Percentiles rank a stretch among this genome's conserved stretches.
Evolutionary conservation across 345 rosid species (phyloP).

Genomic region (Populus euphratica): DNA sequence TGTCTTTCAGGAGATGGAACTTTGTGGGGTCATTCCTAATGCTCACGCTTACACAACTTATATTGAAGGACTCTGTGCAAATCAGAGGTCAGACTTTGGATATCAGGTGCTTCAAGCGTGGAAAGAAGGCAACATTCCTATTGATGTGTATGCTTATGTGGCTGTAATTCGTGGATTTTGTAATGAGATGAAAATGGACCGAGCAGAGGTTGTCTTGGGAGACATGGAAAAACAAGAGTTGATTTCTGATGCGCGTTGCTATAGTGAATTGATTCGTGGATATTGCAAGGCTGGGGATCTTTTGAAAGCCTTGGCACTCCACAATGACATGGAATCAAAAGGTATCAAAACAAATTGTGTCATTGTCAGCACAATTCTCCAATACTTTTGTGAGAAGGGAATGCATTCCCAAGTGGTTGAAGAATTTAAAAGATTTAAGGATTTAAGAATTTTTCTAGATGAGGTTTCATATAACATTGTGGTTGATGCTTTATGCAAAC

Average conservation of each 20-base stretch:
- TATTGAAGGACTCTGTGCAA: slow-evolving; percentile 17
- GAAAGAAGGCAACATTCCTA: slow-evolving; percentile 26
- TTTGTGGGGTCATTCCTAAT: not conserved
- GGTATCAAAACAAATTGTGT: slow-evolving; percentile 59
- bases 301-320: slow-evolving; percentile 42
- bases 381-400: slow-evolving; percentile 47
- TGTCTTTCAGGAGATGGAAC: slow-evolving; percentile 15
- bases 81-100: slow-evolving; percentile 5
- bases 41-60: slow-evolving; percentile 11
- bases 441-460: slow-evolving; percentile 47
- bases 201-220: slow-evolving; percentile 44
- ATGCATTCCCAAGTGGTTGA: slow-evolving; percentile 31
- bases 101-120: slow-evolving; percentile 29
- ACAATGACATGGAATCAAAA: slow-evolving; percentile 39
- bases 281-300: slow-evolving; percentile 44
- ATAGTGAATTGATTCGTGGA: slow-evolving; percentile 42
- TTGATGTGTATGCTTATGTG: slow-evolving; percentile 22
- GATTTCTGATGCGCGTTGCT: slow-evolving; percentile 41
- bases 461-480: slow-evolving; percentile 51
- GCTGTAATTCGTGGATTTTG: slow-evolving; percentile 20
- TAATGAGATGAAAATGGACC: slow-evolving; percentile 27
- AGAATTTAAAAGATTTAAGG: slow-evolving; percentile 37
- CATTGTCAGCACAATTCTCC: slow-evolving; percentile 52
- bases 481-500: slow-evolving; percentile 56
- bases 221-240: slow-evolving; percentile 49